These are phyloP conservation scores for Hyphopichia buzzinii DNA, from an alignment of 1,139 yeast genomes.

Conservation along the genomic window DNA sequence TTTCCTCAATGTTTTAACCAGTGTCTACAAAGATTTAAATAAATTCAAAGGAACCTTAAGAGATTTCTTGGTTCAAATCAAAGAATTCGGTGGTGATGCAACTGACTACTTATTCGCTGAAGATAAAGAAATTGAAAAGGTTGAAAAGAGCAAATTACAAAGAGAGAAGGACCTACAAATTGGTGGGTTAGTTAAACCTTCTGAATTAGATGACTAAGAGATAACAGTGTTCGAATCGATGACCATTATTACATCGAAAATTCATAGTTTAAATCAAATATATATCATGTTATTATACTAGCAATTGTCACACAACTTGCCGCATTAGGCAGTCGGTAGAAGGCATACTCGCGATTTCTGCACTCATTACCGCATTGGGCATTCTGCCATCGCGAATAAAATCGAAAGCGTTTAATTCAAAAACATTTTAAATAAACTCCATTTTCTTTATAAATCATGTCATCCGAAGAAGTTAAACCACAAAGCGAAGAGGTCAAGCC, in stretches of 20 bases:
- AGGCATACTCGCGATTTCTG: too few species aligned
- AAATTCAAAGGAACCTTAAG: constrained; percentile 85
- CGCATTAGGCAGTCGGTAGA: too few species aligned
- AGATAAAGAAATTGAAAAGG: constrained; percentile 77
- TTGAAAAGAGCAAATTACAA: constrained; percentile 66
- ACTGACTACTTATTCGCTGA: constrained; percentile 94
- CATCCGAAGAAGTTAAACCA: constrained; percentile 37
- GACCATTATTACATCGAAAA: too few species aligned
- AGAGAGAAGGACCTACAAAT: constrained; percentile 82
- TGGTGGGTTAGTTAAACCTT: constrained; percentile 93
- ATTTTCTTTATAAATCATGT: constrained; percentile 29
- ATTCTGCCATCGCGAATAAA: neutral
- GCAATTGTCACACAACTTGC: too few species aligned
- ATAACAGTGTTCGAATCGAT: constrained; percentile 3
- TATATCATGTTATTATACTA: too few species aligned
- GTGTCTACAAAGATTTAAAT: constrained; percentile 68
- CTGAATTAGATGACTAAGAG: constrained; percentile 87
- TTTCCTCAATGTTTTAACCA: constrained; percentile 75
- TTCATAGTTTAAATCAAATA: too few species aligned
- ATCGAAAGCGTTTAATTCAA: too few species aligned
- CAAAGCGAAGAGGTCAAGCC: constrained; percentile 35
- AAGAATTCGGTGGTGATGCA: constrained; percentile 91
- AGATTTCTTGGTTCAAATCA: constrained; percentile 94
- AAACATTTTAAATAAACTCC: too few species aligned
- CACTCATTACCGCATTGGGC: too few species aligned